phyloP scores from a whole-genome alignment of 768 basidiomycete species.

The Hypholoma sublateritium region DNA sequence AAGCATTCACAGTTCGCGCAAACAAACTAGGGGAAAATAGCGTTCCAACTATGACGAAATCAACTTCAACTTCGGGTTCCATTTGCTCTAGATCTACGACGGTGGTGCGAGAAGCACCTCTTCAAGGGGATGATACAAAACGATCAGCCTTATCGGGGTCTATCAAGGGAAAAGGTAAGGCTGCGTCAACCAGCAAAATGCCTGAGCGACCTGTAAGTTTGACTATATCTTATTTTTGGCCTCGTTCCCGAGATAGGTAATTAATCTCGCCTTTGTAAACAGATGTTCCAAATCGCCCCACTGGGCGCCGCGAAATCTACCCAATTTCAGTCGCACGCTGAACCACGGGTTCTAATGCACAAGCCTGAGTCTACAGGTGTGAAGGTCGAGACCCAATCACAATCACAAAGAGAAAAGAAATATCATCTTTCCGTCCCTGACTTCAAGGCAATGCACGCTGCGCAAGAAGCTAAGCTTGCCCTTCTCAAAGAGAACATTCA shows the following conservation, averaged over 20 bases:
- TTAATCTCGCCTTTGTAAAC: neutral
- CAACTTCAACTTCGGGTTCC: conserved; percentile 7
- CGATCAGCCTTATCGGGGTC: conserved; percentile 6
- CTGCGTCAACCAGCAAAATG: conserved; percentile 1
- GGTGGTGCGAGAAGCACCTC: conserved; percentile 1
- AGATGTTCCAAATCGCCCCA: conserved; percentile 9
- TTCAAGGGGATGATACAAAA: conserved; percentile 8
- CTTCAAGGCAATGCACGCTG: conserved; percentile 53
- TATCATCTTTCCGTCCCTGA: conserved; percentile 43
- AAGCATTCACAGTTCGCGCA: neutral
- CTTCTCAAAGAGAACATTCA: conserved; percentile 46
- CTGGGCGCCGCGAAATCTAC: conserved; percentile 43
- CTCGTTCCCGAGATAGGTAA: neutral
- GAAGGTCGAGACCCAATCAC: conserved; percentile 1
- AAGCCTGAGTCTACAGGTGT: conserved; percentile 32
- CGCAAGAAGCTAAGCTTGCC: conserved; percentile 40
- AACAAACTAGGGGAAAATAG: neutral
- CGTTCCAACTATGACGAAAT: neutral
- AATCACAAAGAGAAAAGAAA: conserved; percentile 16
- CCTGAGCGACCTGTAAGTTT: conserved; percentile 11
- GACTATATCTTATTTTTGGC: neutral
- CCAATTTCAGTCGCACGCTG: conserved; percentile 49
- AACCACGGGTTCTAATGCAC: conserved; percentile 48
- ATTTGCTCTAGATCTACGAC: conserved; percentile 7
- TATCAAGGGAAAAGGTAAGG: conserved; percentile 10